phyloP scores from a whole-genome alignment of 2,329 filamentous ascomycete species.

The Aciculosporium take region DNA sequence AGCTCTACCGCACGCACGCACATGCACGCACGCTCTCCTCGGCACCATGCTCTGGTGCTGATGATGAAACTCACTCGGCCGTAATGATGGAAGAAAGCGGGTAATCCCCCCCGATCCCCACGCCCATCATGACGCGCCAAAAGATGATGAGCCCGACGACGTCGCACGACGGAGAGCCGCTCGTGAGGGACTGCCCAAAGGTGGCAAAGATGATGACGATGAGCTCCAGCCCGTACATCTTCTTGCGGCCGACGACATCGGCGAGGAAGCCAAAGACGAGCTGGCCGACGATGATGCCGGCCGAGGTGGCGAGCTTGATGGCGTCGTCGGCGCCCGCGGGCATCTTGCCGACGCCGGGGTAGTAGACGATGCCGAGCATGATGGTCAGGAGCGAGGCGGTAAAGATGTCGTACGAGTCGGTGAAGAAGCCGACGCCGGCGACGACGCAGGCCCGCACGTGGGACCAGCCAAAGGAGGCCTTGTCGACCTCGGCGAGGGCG shows the following conservation, averaged over 20 bases:
- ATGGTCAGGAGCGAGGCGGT: slow-evolving; percentile 57
- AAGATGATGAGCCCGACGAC: slow-evolving; percentile 58
- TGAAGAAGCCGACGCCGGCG: slow-evolving; percentile 79
- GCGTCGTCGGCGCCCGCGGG: slow-evolving; percentile 58
- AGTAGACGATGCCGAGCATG: slow-evolving; percentile 72
- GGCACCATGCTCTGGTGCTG: too few relatives aligned
- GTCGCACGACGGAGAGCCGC: slow-evolving; percentile 47
- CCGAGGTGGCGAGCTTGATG: slow-evolving; percentile 74
- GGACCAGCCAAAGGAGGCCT: slow-evolving; percentile 72
- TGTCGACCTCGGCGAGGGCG: slow-evolving; percentile 69
- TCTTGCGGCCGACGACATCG: slow-evolving; percentile 63
- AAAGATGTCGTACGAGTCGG: slow-evolving; percentile 75
- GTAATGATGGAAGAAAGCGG: slow-evolving; percentile 73
- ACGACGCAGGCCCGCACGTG: slow-evolving; percentile 65
- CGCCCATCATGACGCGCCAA: slow-evolving; percentile 62
- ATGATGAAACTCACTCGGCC: slow-evolving; percentile 46
- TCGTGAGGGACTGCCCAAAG: slow-evolving; percentile 54
- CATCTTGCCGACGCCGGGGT: slow-evolving; percentile 42
- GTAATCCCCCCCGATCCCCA: slow-evolving; percentile 45
- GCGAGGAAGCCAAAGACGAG: slow-evolving; percentile 66
- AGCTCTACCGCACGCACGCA: too few relatives aligned
- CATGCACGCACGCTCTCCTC: too few relatives aligned
- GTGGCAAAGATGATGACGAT: slow-evolving; percentile 71
- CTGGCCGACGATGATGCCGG: slow-evolving; percentile 72
- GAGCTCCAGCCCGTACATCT: slow-evolving; percentile 58